These are phyloP conservation scores for Mangifera indica DNA, from an alignment of 345 rosid genomes.

Conservation along the genomic window DNA sequence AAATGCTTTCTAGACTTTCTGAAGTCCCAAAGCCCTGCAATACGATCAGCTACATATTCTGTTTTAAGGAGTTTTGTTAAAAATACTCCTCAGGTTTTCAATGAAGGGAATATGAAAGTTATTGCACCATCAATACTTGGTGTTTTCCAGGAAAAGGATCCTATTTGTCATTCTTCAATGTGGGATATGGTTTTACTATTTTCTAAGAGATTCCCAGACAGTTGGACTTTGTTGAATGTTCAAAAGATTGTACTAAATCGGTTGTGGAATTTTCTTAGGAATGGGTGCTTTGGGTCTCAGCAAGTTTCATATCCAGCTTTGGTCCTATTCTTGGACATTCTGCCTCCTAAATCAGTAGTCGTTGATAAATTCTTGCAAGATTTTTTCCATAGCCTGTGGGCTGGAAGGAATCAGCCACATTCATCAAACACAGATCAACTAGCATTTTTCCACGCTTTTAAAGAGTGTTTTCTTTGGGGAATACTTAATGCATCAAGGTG, in stretches of 20 bases:
- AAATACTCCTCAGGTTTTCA: conserved; percentile 65
- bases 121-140: conserved; percentile 76
- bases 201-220: conserved; percentile 70
- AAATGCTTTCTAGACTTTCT: conserved; percentile 74
- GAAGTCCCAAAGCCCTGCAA: conserved; percentile 64
- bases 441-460: conserved; percentile 63
- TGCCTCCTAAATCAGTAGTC: conserved; percentile 56
- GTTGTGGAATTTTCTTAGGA: conserved; percentile 78
- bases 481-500: conserved; percentile 73
- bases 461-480: conserved; percentile 86
- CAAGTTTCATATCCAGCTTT: conserved; percentile 89
- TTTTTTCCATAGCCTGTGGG: conserved; percentile 74
- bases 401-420: conserved; percentile 63
- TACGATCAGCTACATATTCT: conserved; percentile 80
- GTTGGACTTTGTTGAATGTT: conserved; percentile 66
- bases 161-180: conserved; percentile 82
- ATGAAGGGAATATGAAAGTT: conserved; percentile 58
- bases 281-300: conserved; percentile 88
- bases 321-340: conserved; percentile 61
- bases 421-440: conserved; percentile 47
- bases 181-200: conserved; percentile 85
- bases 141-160: conserved; percentile 83
- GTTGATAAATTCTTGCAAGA: conserved; percentile 71
- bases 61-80: conserved; percentile 66
- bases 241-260: conserved; percentile 62